Percentiles rank a stretch among this genome's conserved stretches.
These are phyloP conservation scores for Ochetophila trinervis DNA, from an alignment of 306 rosid genomes.

Conservation along the genomic window DNA sequence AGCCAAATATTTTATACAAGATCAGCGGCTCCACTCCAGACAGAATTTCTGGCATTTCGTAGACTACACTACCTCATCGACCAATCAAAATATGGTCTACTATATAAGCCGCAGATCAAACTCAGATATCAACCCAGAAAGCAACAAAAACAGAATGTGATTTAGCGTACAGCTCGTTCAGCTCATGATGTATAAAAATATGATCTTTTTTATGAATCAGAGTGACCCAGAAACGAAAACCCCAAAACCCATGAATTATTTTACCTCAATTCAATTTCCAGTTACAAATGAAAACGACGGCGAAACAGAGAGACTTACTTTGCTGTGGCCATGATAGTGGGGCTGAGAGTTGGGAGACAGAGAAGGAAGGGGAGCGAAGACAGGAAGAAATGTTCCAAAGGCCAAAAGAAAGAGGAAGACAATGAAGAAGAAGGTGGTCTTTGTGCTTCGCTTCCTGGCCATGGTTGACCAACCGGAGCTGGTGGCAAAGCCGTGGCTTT, in stretches of 20 bases:
- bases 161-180: neutral
- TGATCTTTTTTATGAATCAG: neutral
- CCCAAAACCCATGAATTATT: neutral
- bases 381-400: constrained; percentile 44
- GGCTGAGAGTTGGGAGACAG: constrained; percentile 21
- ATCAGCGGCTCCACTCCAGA: too few relatives aligned
- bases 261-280: neutral
- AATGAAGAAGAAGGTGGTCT: constrained; percentile 39
- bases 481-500: constrained; percentile 5
- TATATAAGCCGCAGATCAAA: too few relatives aligned
- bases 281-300: neutral
- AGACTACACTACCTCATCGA: too few relatives aligned
- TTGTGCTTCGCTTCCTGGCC: constrained; percentile 46
- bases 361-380: constrained; percentile 62
- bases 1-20: too few relatives aligned
- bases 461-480: constrained; percentile 46
- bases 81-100: too few relatives aligned
- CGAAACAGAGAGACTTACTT: constrained; percentile 30
- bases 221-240: constrained; percentile 14
- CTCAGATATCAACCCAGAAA: too few relatives aligned
- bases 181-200: neutral
- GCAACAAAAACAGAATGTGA: too few relatives aligned
- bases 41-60: too few relatives aligned
- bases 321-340: constrained; percentile 28
- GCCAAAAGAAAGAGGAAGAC: constrained; percentile 39